Evolutionary conservation across 106 monocot genomes (phyloP).

Genomic region (Acorus calamus): DNA sequence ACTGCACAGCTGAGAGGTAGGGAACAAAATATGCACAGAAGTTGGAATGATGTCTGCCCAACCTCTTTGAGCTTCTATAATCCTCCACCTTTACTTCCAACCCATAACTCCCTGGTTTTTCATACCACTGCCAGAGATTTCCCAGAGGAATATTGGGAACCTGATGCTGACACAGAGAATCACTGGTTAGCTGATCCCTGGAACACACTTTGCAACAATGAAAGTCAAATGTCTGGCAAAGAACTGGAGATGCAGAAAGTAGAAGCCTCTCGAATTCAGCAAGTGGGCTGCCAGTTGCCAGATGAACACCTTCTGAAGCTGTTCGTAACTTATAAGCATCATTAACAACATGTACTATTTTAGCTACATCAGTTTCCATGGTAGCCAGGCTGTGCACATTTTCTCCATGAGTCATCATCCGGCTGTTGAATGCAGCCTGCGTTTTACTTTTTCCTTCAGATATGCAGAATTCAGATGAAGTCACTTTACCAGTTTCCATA

Average conservation of each 20-base stretch:
- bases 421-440: neutral
- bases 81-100: conserved; percentile 64
- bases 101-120: conserved; percentile 72
- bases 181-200: conserved; percentile 5
- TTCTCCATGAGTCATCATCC: neutral
- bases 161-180: conserved; percentile 27
- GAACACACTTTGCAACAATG: conserved; percentile 17
- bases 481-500: conserved; percentile 12
- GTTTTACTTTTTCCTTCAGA: neutral
- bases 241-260: conserved; percentile 53
- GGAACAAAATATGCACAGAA: conserved; percentile 82
- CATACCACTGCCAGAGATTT: conserved; percentile 84
- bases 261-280: conserved; percentile 65
- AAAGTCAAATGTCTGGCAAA: conserved; percentile 14
- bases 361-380: conserved; percentile 31
- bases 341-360: conserved; percentile 40
- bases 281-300: conserved; percentile 23
- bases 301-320: conserved; percentile 21
- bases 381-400: neutral
- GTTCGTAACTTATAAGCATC: conserved; percentile 27
- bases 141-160: conserved; percentile 34
- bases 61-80: conserved; percentile 13
- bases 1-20: conserved; percentile 85
- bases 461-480: neutral
- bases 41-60: conserved; percentile 9